Evolutionary conservation across 2,329 filamentous ascomycete genomes (phyloP).

Genomic region (Clarireedia hainanense): DNA sequence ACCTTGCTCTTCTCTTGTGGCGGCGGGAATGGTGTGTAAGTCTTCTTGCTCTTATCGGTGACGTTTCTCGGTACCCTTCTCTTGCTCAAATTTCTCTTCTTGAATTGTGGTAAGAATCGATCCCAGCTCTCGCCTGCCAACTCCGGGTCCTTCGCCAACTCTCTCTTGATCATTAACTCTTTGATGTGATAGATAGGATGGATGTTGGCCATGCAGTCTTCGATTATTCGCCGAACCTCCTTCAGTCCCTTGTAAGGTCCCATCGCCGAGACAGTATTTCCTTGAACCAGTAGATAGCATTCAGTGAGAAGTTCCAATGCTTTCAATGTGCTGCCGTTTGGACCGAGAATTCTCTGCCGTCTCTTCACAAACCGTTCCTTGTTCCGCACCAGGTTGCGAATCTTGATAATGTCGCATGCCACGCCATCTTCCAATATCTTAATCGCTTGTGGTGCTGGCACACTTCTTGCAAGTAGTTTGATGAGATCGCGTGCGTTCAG

Average conservation of each 20-base stretch:
- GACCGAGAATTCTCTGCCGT: slow-evolving; percentile 84
- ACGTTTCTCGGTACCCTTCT: slow-evolving; percentile 75
- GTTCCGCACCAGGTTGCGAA: slow-evolving; percentile 79
- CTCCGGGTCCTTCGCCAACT: slow-evolving; percentile 81
- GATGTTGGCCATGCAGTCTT: slow-evolving; percentile 95
- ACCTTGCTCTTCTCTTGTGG: slow-evolving; percentile 98
- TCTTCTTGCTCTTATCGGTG: slow-evolving; percentile 88
- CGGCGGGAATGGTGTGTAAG: slow-evolving; percentile 95
- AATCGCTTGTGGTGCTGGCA: slow-evolving; percentile 86
- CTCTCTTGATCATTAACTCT: slow-evolving; percentile 86
- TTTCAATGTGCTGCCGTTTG: slow-evolving; percentile 86
- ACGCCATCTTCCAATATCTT: slow-evolving; percentile 91
- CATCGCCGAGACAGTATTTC: slow-evolving; percentile 90
- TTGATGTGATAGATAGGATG: slow-evolving; percentile 92
- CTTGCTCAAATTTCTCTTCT: slow-evolving; percentile 83
- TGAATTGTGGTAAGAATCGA: slow-evolving; percentile 93
- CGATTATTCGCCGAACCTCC: slow-evolving; percentile 79
- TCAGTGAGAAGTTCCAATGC: slow-evolving; percentile 85
- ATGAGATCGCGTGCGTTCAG: slow-evolving; percentile 92
- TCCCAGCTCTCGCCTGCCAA: slow-evolving; percentile 89
- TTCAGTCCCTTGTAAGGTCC: slow-evolving; percentile 89
- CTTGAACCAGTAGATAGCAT: slow-evolving; percentile 92
- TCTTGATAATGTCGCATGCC: slow-evolving; percentile 94
- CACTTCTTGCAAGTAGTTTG: slow-evolving; percentile 82
- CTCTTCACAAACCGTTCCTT: slow-evolving; percentile 96